phyloP scores from a whole-genome alignment of 371 early-diverging fungal species.

The Actinomortierella ambigua region DNA sequence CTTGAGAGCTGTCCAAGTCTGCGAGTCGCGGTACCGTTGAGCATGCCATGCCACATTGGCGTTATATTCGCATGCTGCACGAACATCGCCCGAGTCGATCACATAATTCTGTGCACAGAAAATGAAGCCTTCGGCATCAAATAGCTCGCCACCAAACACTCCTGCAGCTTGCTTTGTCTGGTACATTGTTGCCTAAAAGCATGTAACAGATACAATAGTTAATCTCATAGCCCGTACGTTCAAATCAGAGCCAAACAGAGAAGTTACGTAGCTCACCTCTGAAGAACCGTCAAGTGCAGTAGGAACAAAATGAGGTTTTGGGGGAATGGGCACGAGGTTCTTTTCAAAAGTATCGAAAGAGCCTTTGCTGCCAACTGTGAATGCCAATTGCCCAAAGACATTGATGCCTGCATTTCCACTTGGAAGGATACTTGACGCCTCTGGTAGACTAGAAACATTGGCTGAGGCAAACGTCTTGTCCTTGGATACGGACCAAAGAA shows the following conservation, averaged over 20 bases:
- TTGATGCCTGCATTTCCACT: constrained; percentile 72
- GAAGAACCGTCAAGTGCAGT: constrained; percentile 29
- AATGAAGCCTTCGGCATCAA: constrained; percentile 73
- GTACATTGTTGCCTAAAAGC: constrained; percentile 27
- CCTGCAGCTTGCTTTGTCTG: constrained; percentile 59
- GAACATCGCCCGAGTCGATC: constrained; percentile 53
- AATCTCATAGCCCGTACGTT: neutral
- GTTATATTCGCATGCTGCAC: constrained; percentile 69
- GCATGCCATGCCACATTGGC: constrained; percentile 73
- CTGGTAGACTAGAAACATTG: constrained; percentile 51
- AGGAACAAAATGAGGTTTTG: constrained; percentile 15
- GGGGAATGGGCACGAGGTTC: constrained; percentile 25
- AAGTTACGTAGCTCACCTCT: constrained; percentile 12
- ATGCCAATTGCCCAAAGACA: constrained; percentile 71
- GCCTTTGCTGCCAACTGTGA: constrained; percentile 52
- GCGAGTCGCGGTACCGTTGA: constrained; percentile 70
- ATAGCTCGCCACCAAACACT: constrained; percentile 66
- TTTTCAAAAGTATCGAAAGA: constrained; percentile 43
- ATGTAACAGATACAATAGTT: neutral
- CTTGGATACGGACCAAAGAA: constrained; percentile 78
- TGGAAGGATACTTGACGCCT: constrained; percentile 55
- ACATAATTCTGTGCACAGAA: constrained; percentile 70
- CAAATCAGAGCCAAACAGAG: neutral
- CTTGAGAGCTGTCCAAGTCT: constrained; percentile 82
- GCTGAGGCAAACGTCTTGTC: constrained; percentile 73